Conservation (phyloP, 2,329 filamentous ascomycete species). For the Alternaria gaisen region DNA sequence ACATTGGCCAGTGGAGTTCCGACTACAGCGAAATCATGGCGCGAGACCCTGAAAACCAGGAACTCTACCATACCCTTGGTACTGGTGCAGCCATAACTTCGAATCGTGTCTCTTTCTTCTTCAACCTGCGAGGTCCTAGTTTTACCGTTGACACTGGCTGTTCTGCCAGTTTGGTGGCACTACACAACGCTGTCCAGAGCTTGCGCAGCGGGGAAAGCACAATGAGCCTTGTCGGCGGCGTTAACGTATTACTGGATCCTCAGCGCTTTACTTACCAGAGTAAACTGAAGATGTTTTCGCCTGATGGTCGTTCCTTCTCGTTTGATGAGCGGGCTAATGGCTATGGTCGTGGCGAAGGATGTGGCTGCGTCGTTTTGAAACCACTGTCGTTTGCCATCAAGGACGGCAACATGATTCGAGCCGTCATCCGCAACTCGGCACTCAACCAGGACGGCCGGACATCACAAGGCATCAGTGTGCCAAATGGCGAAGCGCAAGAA, state of each 20-base stretch:
- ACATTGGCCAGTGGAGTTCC: no score
- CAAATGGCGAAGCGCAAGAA: conserved; percentile 61
- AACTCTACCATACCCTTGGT: no score
- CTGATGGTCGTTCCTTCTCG: conserved; percentile 39
- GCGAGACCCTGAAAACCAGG: no score
- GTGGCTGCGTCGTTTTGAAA: conserved; percentile 45
- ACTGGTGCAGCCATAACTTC: conserved; percentile 19
- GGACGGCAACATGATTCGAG: conserved; percentile 38
- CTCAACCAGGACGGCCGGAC: conserved; percentile 64
- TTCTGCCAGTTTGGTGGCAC: conserved; percentile 29
- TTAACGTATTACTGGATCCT: not conserved
- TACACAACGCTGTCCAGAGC: conserved; percentile 29
- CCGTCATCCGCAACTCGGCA: conserved; percentile 28
- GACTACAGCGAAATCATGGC: no score
- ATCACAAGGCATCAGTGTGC: conserved; percentile 58
- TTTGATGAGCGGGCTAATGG: conserved; percentile 66
- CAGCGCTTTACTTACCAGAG: not conserved
- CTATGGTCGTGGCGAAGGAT: conserved; percentile 70
- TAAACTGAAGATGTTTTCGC: conserved; percentile 7
- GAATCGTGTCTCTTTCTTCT: conserved; percentile 36
- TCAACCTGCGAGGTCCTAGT: conserved; percentile 33
- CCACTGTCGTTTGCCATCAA: conserved; percentile 17
- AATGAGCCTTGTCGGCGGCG: conserved; percentile 7
- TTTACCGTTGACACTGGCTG: conserved; percentile 41
- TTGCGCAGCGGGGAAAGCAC: conserved; percentile 11